Base-by-base conservation (phyloP, 495 filamentous ascomycete genomes). In the Hypoxylon subgilvum region DNA sequence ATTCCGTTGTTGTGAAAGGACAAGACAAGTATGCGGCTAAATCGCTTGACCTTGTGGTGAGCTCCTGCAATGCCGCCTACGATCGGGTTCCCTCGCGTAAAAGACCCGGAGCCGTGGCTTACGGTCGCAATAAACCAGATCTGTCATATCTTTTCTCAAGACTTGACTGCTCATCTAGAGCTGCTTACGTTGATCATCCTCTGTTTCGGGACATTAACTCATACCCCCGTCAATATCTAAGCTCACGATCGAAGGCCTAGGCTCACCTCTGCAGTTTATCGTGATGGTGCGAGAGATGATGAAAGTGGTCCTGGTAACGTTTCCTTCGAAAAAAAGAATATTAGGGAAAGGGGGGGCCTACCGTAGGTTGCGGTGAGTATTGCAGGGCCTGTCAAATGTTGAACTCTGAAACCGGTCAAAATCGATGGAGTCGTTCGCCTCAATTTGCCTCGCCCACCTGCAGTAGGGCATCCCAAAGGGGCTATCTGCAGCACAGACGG, bases 41-140 rank as follows among this genome's bases (percentile, higher is more conserved):
- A 39, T 59, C 44, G 50, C 48, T 49, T 40, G 61, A 51, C 61
- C 43, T 54, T n/a, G n/a, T n/a, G 52, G 57, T 52, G 57, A 35
- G 48, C 43, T 50, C 13, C 61, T 55, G 44, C 54, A 55, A 55
- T 52, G 44, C 34, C 39, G 48, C 49, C 35, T 42, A 55, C 54
- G 61, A 59, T 64, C 61, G 54, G n/a, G 50, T 55, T 16, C 36
- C 43, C 32, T 55, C 31, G 38, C 19, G 39, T 47, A 48, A 52
- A 41, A 51, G n/a, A 36, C 61, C 54, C 61, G 44, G 44, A 45
- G 46, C 61, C 54, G 39, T 55, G 61, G 61, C 54, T 39, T 62
- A 18, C 23, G 35, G 32, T 43, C 31, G 45, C 42, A 44, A 46
- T 44, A 54, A 54, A 32, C 61, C 39, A 64, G 61, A 64, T 64